Evolutionary conservation across 768 basidiomycete genomes (phyloP).

Genomic region (Tricholoma saponaceum): DNA sequence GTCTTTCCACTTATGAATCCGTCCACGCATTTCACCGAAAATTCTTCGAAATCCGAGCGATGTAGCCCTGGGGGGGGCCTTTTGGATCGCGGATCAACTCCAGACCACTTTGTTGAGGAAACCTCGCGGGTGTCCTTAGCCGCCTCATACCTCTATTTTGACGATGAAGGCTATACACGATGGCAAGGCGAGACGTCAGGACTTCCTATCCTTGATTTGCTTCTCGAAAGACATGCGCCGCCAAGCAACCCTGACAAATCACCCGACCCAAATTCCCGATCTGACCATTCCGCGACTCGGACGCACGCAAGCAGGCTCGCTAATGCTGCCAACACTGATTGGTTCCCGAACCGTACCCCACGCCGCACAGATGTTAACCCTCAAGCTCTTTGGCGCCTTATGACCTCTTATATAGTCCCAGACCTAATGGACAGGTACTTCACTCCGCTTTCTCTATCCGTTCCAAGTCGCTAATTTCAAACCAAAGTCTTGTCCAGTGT

Average conservation of each 20-base stretch:
- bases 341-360: slow-evolving; percentile 83
- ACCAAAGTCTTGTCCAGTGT: slow-evolving; percentile 67
- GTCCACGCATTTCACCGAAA: slow-evolving; percentile 67
- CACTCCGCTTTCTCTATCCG: slow-evolving; percentile 17
- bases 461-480: slow-evolving; percentile 8
- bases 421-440: slow-evolving; percentile 92
- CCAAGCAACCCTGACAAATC: slow-evolving; percentile 23
- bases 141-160: slow-evolving; percentile 81
- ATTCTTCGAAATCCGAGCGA: slow-evolving; percentile 16
- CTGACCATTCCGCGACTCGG: slow-evolving; percentile 12
- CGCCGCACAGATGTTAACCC: slow-evolving; percentile 79
- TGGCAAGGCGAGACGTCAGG: slow-evolving; percentile 96
- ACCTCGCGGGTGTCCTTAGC: slow-evolving; percentile 61
- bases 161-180: slow-evolving; percentile 82
- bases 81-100: slow-evolving; percentile 2
- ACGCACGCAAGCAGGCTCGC: slow-evolving; percentile 26
- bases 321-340: slow-evolving; percentile 41
- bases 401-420: slow-evolving; percentile 82
- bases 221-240: slow-evolving; percentile 66
- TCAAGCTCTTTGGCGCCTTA: slow-evolving; percentile 81
- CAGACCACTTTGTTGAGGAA: slow-evolving; percentile 54
- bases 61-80: background rate
- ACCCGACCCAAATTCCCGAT: slow-evolving; percentile 12
- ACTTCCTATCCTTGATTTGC: slow-evolving; percentile 78
- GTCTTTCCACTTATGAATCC: slow-evolving; percentile 79